phyloP scores from a whole-genome alignment of 805 yeast species.

The Lipomyces yamadae region DNA sequence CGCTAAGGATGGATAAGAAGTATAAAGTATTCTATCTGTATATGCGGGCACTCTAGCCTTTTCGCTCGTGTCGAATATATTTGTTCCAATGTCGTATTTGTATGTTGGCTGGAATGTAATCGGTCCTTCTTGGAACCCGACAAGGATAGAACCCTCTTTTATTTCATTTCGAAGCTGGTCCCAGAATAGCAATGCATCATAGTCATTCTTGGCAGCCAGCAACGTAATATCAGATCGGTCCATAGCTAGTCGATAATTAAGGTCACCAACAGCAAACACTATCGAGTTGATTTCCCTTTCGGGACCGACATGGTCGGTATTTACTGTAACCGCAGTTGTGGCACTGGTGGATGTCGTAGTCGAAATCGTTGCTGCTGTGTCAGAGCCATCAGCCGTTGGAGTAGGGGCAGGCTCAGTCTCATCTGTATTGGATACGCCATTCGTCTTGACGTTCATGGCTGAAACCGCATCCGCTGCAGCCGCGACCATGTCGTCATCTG shows the following conservation, averaged over 20 bases:
- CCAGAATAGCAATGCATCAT: slow-evolving; percentile 47
- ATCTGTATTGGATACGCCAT: slow-evolving; percentile 23
- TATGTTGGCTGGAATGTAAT: slow-evolving; percentile 62
- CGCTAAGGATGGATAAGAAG: slow-evolving; percentile 39
- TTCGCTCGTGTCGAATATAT: slow-evolving; percentile 32
- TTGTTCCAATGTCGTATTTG: slow-evolving; percentile 48
- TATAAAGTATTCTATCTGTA: slow-evolving; percentile 60
- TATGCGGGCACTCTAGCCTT: slow-evolving; percentile 58
- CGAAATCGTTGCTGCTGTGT: slow-evolving; percentile 23
- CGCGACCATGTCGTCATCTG: slow-evolving; percentile 26
- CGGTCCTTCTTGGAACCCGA: slow-evolving; percentile 55
- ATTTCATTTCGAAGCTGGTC: slow-evolving; percentile 53
- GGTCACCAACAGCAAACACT: slow-evolving; percentile 57
- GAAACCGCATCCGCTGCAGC: slow-evolving; percentile 11
- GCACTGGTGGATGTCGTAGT: slow-evolving; percentile 12
- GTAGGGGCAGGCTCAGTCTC: slow-evolving; percentile 7
- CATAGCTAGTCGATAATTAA: slow-evolving; percentile 55
- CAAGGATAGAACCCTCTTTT: slow-evolving; percentile 47
- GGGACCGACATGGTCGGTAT: slow-evolving; percentile 30
- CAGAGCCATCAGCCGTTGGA: slow-evolving; percentile 20
- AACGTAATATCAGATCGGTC: slow-evolving; percentile 44
- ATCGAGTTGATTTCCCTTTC: slow-evolving; percentile 38
- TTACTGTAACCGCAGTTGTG: slow-evolving; percentile 31
- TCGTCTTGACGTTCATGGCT: slow-evolving; percentile 9
- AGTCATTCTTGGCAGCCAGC: slow-evolving; percentile 44